These are phyloP conservation scores for Scedosporium dehoogii DNA, from an alignment of 2,329 filamentous ascomycete species.

Conservation along the genomic window DNA sequence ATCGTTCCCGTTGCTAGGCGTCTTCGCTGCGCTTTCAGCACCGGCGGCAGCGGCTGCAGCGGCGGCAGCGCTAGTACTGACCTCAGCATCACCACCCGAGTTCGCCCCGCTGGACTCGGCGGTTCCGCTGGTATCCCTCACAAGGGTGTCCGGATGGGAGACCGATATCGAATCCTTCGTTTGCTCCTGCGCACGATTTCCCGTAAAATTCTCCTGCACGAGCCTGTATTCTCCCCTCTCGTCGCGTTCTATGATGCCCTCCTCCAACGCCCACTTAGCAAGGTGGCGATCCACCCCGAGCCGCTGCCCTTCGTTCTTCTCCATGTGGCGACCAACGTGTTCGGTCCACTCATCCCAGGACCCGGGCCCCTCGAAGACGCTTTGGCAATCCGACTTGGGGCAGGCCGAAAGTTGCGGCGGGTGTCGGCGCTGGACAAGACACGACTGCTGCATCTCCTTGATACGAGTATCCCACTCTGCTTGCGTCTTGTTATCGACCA, in stretches of 20 bases:
- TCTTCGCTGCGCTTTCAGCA: neutral
- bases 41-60: too few species aligned
- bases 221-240: conserved; percentile 48
- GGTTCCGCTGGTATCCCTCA: neutral
- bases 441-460: conserved; percentile 63
- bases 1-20: neutral
- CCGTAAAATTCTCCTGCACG: conserved; percentile 8
- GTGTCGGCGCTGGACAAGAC: conserved; percentile 58
- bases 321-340: conserved; percentile 83
- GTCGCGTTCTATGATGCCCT: conserved; percentile 51
- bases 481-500: conserved; percentile 49
- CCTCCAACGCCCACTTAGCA: conserved; percentile 52
- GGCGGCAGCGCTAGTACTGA: too few species aligned
- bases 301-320: conserved; percentile 53
- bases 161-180: conserved; percentile 13
- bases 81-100: neutral
- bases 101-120: neutral
- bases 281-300: conserved; percentile 49
- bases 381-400: conserved; percentile 59
- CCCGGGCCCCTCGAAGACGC: conserved; percentile 57
- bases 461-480: conserved; percentile 55
- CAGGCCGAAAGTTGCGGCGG: conserved; percentile 65
- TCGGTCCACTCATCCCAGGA: conserved; percentile 91
- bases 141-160: conserved; percentile 9
- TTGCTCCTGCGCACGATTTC: conserved; percentile 5